Percentiles rank a stretch among this genome's conserved stretches.
Evolutionary conservation across 75 land plant species (phyloP).

Genomic region (Pinus tabuliformis): DNA sequence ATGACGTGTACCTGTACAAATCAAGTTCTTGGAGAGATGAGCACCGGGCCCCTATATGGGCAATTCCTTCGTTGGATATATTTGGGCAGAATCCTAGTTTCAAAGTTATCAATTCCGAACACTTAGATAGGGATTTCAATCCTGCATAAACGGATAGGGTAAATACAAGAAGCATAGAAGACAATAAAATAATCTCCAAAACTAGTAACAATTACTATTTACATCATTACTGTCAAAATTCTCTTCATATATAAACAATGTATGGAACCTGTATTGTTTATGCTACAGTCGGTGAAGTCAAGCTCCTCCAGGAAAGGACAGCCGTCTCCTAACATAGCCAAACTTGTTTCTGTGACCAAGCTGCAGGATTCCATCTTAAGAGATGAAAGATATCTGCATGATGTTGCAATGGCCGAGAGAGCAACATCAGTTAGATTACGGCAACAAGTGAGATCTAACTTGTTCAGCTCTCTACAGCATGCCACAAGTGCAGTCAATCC

Average conservation of each 20-base stretch:
- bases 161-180: no score
- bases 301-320: slow-evolving; percentile 79
- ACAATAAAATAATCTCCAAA: no score
- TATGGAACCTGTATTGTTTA: slow-evolving; percentile 70
- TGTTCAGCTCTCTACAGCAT: slow-evolving; percentile 61
- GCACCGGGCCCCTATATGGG: slow-evolving; percentile 52
- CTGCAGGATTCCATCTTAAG: slow-evolving; percentile 88
- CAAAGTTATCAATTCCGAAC: slow-evolving; percentile 52
- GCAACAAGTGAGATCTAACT: slow-evolving; percentile 94
- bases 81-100: slow-evolving; percentile 76
- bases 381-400: slow-evolving; percentile 63
- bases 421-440: slow-evolving; percentile 61
- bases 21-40: slow-evolving; percentile 70
- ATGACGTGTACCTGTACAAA: slow-evolving; percentile 70
- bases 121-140: slow-evolving; percentile 60
- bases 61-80: slow-evolving; percentile 67
- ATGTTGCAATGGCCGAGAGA: slow-evolving; percentile 48
- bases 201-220: no score
- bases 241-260: no score
- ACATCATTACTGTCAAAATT: no score
- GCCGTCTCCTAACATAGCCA: slow-evolving; percentile 54
- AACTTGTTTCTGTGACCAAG: slow-evolving; percentile 54
- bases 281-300: slow-evolving; percentile 79
- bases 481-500: slow-evolving; percentile 53
- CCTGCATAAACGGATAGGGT: slow-evolving; percentile 37